Conservation (phyloP, 2,329 filamentous ascomycete genomes). For the Macrophomina tecta region DNA sequence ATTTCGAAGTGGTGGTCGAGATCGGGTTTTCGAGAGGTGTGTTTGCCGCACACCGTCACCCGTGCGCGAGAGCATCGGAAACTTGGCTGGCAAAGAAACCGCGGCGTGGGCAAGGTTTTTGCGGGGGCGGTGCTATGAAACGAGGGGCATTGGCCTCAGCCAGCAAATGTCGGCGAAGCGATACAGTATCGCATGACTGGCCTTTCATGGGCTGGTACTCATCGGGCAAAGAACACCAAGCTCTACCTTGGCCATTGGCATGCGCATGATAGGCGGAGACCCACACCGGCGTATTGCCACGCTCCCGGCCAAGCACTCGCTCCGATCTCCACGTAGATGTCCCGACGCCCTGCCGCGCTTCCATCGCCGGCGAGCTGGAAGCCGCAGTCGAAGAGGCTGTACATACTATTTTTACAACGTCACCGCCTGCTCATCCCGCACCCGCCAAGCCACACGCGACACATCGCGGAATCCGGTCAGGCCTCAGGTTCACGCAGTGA, state of each 20-base stretch:
- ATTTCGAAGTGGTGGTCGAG: too few relatives aligned
- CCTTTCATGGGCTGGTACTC: not conserved
- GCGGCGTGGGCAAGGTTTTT: not conserved
- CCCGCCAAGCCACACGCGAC: not conserved
- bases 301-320: not conserved
- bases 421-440: conserved; percentile 6
- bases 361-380: not conserved
- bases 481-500: not conserved
- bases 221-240: conserved; percentile 12
- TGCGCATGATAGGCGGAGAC: not conserved
- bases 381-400: conserved; percentile 14
- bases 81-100: not conserved
- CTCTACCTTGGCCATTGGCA: not conserved
- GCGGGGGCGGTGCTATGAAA: not conserved
- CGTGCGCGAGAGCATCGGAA: not conserved
- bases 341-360: not conserved
- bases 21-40: too few relatives aligned
- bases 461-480: not conserved
- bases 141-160: too few relatives aligned
- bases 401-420: conserved; percentile 16
- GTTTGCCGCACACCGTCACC: not conserved
- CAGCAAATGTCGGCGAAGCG: too few relatives aligned
- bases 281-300: not conserved
- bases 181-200: too few relatives aligned
- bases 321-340: not conserved